Percentiles rank a stretch among this genome's conserved stretches.
Evolutionary conservation across 352 stramenopile genomes (phyloP).

Genomic region (Pelagophyceae sp.): DNA sequence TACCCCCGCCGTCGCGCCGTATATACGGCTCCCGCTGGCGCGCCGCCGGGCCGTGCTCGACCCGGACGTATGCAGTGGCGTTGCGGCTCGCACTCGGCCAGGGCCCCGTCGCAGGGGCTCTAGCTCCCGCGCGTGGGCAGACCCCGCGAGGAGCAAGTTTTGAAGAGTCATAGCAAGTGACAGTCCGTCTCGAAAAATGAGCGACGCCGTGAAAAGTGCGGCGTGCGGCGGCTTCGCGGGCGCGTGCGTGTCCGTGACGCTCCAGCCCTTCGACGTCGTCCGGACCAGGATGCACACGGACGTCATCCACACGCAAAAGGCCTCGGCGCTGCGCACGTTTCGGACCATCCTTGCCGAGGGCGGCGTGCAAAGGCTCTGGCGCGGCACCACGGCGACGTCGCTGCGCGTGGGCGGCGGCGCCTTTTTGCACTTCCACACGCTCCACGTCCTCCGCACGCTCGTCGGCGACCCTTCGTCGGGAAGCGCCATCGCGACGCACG

Average conservation of each 20-base stretch:
- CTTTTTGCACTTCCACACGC: neutral
- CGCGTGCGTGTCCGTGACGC: neutral
- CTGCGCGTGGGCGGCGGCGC: neutral
- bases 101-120: too few relatives aligned
- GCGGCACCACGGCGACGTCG: neutral
- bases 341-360: neutral
- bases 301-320: neutral
- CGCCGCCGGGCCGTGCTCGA: too few relatives aligned
- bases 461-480: neutral
- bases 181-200: too few relatives aligned
- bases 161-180: too few relatives aligned
- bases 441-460: neutral
- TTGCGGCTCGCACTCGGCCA: too few relatives aligned
- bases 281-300: neutral
- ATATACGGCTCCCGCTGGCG: too few relatives aligned
- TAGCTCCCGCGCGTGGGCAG: too few relatives aligned
- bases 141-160: too few relatives aligned
- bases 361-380: neutral
- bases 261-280: slow-evolving; percentile 3
- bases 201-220: neutral
- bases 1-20: too few relatives aligned
- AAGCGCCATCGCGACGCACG: neutral
- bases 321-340: neutral
- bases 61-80: too few relatives aligned
- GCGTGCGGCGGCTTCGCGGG: neutral